These are phyloP conservation scores for Oleoguttula mirabilis DNA, from an alignment of 495 filamentous ascomycete genomes.

Conservation along the genomic window DNA sequence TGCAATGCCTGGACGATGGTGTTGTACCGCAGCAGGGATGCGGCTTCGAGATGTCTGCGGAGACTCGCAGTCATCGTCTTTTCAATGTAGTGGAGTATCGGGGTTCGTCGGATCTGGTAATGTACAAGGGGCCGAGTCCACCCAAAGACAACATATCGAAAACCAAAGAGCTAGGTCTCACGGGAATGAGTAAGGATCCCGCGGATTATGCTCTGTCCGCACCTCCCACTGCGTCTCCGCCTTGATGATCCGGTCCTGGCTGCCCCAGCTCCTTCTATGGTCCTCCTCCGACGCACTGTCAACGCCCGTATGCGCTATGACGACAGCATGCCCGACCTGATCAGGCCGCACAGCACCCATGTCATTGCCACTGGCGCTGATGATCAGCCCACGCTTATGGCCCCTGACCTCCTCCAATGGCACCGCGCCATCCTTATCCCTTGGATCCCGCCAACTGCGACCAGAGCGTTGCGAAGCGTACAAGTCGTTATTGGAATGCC, in stretches of 20 bases:
- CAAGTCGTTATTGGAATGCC: not conserved
- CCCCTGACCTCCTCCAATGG: not conserved
- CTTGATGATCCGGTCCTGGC: not conserved
- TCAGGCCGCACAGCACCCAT: not conserved
- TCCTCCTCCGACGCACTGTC: not conserved
- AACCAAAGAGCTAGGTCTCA: not conserved
- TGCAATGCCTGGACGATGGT: too few species aligned
- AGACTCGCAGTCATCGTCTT: too few species aligned
- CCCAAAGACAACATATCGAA: too few species aligned
- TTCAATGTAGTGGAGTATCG: too few species aligned
- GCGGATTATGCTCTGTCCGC: not conserved
- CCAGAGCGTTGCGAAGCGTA: not conserved
- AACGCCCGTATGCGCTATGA: not conserved
- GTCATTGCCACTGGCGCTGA: not conserved
- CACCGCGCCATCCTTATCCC: not conserved
- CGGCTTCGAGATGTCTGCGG: too few species aligned
- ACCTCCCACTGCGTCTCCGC: constrained; percentile 1
- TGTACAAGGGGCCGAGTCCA: too few species aligned
- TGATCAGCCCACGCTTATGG: not conserved
- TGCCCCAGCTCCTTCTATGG: constrained; percentile 1
- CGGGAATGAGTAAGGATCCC: not conserved
- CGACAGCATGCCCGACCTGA: not conserved
- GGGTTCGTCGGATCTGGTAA: too few species aligned
- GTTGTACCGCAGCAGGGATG: too few species aligned
- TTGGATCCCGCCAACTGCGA: constrained; percentile 1